Evolutionary conservation across 1,139 yeast genomes (phyloP).

Genomic region (Candida sp.): DNA sequence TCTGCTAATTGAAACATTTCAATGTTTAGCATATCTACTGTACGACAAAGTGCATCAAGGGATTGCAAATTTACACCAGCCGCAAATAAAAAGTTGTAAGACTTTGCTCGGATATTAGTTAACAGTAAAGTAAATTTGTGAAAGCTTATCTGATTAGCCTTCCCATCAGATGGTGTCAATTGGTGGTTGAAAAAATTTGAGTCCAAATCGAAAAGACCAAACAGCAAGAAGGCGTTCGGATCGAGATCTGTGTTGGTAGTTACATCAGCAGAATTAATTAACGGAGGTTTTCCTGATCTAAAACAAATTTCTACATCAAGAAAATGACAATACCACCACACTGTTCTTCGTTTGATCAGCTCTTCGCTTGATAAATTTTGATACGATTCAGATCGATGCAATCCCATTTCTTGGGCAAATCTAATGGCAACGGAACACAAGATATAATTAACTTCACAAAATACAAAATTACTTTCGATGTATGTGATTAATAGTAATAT

Average conservation of each 20-base stretch:
- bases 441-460: conserved; percentile 41
- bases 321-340: conserved; percentile 58
- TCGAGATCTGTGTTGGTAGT: conserved; percentile 20
- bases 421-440: conserved; percentile 52
- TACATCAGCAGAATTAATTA: conserved; percentile 49
- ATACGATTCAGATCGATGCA: conserved; percentile 56
- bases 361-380: conserved; percentile 34
- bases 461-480: conserved; percentile 40
- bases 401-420: conserved; percentile 62
- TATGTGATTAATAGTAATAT: conserved; percentile 42
- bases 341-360: conserved; percentile 29
- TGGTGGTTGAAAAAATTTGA: background rate
- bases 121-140: conserved; percentile 16
- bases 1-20: conserved; percentile 16
- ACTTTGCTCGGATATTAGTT: conserved; percentile 24
- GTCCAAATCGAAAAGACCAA: background rate
- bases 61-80: conserved; percentile 20
- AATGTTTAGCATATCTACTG: conserved; percentile 16
- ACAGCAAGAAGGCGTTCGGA: background rate
- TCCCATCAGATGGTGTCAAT: background rate
- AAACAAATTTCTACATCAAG: conserved; percentile 54
- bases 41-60: conserved; percentile 13
- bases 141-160: background rate
- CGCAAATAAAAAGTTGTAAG: conserved; percentile 26
- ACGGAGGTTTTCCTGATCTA: conserved; percentile 59